Conservation (phyloP, 2,329 filamentous ascomycete genomes). For the Botrytis paeoniae region DNA sequence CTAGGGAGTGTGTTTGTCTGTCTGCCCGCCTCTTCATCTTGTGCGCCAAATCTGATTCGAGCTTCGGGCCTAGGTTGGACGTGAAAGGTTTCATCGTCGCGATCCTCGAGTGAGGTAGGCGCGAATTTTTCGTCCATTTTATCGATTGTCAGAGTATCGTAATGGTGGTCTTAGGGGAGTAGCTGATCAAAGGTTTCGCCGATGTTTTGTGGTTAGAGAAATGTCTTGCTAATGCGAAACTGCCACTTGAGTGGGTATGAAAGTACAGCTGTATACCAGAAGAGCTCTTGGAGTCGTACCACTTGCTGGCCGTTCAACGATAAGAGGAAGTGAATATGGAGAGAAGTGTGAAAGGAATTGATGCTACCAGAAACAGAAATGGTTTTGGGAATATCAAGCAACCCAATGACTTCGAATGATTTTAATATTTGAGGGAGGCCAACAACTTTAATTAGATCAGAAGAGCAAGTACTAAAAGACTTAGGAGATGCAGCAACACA, state of each 20-base stretch:
- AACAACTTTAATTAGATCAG: neutral
- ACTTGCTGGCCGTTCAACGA: neutral
- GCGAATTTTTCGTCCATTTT: slow-evolving; percentile 19
- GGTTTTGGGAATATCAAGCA: neutral
- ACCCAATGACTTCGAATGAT: neutral
- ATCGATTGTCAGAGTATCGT: neutral
- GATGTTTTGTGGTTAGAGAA: neutral
- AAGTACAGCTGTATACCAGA: neutral
- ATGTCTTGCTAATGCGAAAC: neutral
- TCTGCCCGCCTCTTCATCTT: slow-evolving; percentile 22
- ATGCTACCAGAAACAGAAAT: neutral
- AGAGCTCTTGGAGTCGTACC: neutral
- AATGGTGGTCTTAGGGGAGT: neutral
- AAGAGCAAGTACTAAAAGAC: neutral
- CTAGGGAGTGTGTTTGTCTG: slow-evolving; percentile 3
- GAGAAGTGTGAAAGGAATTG: neutral
- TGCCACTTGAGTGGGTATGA: neutral
- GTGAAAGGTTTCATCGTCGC: slow-evolving; percentile 22
- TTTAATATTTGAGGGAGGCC: neutral
- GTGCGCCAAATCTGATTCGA: slow-evolving; percentile 22
- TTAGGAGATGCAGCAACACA: neutral
- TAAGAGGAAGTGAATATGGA: neutral
- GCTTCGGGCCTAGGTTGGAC: slow-evolving; percentile 20
- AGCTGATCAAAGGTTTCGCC: neutral
- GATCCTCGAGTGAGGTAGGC: slow-evolving; percentile 7